phyloP scores from a whole-genome alignment of 495 filamentous ascomycete genomes.

The Cudoniella acicularis region DNA sequence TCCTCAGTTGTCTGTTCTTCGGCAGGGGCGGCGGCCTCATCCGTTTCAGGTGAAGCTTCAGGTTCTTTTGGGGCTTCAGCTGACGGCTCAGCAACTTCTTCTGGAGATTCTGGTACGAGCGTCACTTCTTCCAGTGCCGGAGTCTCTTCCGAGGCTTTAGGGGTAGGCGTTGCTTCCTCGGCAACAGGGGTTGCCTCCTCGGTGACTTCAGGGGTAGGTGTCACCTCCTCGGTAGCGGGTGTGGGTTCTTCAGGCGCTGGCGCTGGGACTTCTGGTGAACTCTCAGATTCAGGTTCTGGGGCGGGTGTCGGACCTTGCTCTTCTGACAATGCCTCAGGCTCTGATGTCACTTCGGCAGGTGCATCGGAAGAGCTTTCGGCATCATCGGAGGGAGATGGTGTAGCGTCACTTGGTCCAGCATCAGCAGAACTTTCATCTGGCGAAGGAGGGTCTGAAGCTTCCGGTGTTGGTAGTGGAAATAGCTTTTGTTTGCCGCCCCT shows the following conservation, averaged over 20 bases:
- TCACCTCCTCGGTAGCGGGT: background rate
- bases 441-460: background rate
- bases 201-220: background rate
- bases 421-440: slow-evolving; percentile 14
- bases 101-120: slow-evolving; percentile 7
- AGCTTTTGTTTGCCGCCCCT: slow-evolving; percentile 1
- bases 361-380: background rate
- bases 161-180: background rate
- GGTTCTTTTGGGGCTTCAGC: slow-evolving; percentile 1
- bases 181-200: slow-evolving; percentile 10
- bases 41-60: background rate
- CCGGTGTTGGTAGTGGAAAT: background rate
- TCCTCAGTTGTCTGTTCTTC: background rate
- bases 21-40: background rate
- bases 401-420: background rate
- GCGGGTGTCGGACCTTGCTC: background rate
- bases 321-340: background rate
- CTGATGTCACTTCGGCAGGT: too few species aligned
- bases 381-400: background rate
- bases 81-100: background rate
- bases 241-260: background rate
- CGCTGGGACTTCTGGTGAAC: background rate
- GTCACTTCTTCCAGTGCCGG: slow-evolving; percentile 4
- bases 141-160: background rate
- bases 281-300: slow-evolving; percentile 4